These are phyloP conservation scores for Eutypa lata DNA, from an alignment of 2,329 filamentous ascomycete genomes.

Conservation along the genomic window DNA sequence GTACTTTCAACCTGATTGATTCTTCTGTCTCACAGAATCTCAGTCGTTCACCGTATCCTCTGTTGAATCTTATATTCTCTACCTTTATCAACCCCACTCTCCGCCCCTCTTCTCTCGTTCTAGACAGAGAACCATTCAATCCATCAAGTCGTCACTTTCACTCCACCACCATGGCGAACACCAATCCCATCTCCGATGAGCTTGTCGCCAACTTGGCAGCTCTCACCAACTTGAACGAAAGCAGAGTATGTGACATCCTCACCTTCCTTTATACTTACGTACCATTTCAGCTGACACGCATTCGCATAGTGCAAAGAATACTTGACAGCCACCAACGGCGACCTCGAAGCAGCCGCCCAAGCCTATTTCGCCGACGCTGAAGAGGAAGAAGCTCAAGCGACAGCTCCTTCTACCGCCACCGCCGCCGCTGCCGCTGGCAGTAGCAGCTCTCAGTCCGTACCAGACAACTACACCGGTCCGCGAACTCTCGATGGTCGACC, in stretches of 20 bases:
- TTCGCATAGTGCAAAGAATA: slow-evolving; percentile 54
- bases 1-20: not conserved
- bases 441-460: slow-evolving; percentile 14
- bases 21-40: not conserved
- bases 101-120: too few relatives aligned
- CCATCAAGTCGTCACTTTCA: too few relatives aligned
- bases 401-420: slow-evolving; percentile 40
- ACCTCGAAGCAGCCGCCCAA: slow-evolving; percentile 59
- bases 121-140: too few relatives aligned
- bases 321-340: slow-evolving; percentile 63
- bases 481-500: slow-evolving; percentile 62
- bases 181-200: not conserved
- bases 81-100: not conserved
- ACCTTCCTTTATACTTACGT: not conserved
- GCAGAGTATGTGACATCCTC: not conserved
- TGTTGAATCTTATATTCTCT: not conserved
- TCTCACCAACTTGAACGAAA: slow-evolving; percentile 23
- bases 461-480: slow-evolving; percentile 53
- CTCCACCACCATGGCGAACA: not conserved
- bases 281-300: slow-evolving; percentile 6
- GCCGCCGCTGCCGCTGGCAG: slow-evolving; percentile 36
- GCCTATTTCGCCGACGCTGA: slow-evolving; percentile 61
- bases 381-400: slow-evolving; percentile 41
- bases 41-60: not conserved
- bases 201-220: slow-evolving; percentile 31